A percentile compares a stretch with the other conserved stretches of the same genome.
These are phyloP conservation scores for Urtica urens DNA, from an alignment of 306 rosid species.

Conservation along the genomic window DNA sequence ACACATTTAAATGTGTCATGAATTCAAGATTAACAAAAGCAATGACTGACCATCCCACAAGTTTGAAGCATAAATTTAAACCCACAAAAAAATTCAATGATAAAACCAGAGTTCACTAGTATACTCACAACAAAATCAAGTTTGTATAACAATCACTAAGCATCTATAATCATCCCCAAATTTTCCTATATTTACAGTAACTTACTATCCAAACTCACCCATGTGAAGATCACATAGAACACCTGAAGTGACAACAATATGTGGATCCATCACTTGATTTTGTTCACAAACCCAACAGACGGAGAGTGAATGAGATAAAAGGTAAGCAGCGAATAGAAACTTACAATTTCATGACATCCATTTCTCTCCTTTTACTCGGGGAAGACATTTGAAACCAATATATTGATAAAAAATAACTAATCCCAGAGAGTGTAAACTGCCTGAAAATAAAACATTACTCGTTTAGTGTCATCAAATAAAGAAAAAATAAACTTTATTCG, in stretches of 20 bases:
- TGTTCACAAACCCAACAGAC: no score
- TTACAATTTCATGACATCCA: constrained; percentile 99
- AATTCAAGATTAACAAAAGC: not conserved
- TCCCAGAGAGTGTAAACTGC: constrained; percentile 36
- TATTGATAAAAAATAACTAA: constrained; percentile 17
- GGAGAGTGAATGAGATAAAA: no score
- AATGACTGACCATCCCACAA: no score
- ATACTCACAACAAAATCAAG: no score
- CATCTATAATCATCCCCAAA: no score
- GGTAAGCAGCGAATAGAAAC: constrained; percentile 17
- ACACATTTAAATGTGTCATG: not conserved
- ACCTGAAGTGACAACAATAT: not conserved
- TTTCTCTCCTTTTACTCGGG: constrained; percentile 98
- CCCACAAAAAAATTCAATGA: no score
- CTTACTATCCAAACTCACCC: not conserved
- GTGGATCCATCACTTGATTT: not conserved
- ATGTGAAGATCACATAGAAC: constrained; percentile 5
- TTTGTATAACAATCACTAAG: no score
- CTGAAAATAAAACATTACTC: constrained; percentile 5
- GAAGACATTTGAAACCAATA: constrained; percentile 61
- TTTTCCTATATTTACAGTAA: not conserved
- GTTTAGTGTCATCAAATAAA: not conserved
- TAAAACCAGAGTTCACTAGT: no score
- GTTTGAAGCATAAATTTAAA: no score
- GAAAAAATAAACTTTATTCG: not conserved